Evolutionary conservation across 2,329 filamentous ascomycete species (phyloP).

Genomic region (Sordariomycetes sp.): DNA sequence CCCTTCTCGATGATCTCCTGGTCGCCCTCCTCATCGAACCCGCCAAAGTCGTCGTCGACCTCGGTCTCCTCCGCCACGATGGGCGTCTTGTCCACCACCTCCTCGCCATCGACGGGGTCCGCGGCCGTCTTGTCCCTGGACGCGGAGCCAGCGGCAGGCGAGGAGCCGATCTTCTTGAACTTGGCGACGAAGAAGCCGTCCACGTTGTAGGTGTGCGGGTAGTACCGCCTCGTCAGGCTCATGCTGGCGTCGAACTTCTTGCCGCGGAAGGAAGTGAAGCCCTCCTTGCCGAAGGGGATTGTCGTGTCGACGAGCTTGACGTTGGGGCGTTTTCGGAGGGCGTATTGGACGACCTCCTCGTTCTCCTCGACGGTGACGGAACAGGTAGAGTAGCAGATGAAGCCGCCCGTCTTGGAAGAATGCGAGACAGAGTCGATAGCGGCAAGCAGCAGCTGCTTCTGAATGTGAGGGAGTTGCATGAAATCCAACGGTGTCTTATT

Average conservation of each 20-base stretch:
- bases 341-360: slow-evolving; percentile 90
- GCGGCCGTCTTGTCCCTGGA: slow-evolving; percentile 21
- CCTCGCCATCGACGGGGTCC: slow-evolving; percentile 24
- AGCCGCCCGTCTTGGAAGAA: slow-evolving; percentile 83
- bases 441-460: slow-evolving; percentile 86
- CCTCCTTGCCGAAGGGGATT: slow-evolving; percentile 81
- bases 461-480: slow-evolving; percentile 81
- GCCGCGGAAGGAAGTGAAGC: slow-evolving; percentile 83
- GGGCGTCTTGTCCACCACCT: slow-evolving; percentile 62
- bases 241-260: slow-evolving; percentile 85
- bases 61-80: slow-evolving; percentile 42
- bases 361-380: slow-evolving; percentile 86
- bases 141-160: slow-evolving; percentile 36
- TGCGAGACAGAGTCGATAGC: slow-evolving; percentile 96
- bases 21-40: slow-evolving; percentile 68
- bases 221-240: slow-evolving; percentile 76
- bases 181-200: slow-evolving; percentile 99
- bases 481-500: slow-evolving; percentile 97
- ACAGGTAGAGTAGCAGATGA: slow-evolving; percentile 94
- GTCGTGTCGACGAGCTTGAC: slow-evolving; percentile 89
- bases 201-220: slow-evolving; percentile 87
- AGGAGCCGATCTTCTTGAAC: slow-evolving; percentile 84
- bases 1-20: slow-evolving; percentile 61
- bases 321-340: slow-evolving; percentile 83
- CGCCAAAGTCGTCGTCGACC: slow-evolving; percentile 52